Percentiles rank a stretch among this genome's conserved stretches.
Conservation (phyloP, 1,284 basidiomycete species). For the Omphalotus olearius region DNA sequence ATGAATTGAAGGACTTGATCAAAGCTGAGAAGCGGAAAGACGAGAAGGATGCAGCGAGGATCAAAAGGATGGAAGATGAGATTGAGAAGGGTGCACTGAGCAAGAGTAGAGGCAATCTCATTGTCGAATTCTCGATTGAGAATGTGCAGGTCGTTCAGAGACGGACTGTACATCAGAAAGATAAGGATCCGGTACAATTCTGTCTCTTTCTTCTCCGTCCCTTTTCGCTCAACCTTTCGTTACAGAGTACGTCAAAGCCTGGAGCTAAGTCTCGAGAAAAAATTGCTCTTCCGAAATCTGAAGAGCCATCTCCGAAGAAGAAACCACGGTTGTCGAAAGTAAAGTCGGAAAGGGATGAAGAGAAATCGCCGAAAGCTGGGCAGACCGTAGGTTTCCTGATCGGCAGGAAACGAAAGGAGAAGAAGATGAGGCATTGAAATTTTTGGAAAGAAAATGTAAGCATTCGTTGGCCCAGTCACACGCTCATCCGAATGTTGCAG, state of each 20-base stretch:
- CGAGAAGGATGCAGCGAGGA: slow-evolving; percentile 44
- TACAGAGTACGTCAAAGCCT: slow-evolving; percentile 9
- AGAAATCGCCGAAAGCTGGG: slow-evolving; percentile 21
- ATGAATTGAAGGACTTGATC: slow-evolving; percentile 71
- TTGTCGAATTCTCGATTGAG: slow-evolving; percentile 93
- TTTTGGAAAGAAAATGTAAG: neutral
- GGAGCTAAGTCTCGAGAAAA: slow-evolving; percentile 15
- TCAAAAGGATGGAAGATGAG: slow-evolving; percentile 60
- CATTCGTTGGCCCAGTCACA: too few species aligned
- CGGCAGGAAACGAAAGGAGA: slow-evolving; percentile 48
- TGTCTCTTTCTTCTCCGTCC: neutral
- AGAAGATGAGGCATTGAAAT: slow-evolving; percentile 27
- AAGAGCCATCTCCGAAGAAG: slow-evolving; percentile 37
- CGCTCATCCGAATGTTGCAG: too few species aligned
- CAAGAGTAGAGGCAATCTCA: slow-evolving; percentile 58
- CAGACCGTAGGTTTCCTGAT: slow-evolving; percentile 45
- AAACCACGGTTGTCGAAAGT: slow-evolving; percentile 19
- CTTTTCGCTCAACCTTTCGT: neutral
- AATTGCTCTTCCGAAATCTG: slow-evolving; percentile 13
- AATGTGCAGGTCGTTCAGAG: slow-evolving; percentile 85
- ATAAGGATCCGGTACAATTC: slow-evolving; percentile 23
- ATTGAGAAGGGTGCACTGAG: slow-evolving; percentile 43
- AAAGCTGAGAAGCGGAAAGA: slow-evolving; percentile 51
- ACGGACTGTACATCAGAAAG: slow-evolving; percentile 44
- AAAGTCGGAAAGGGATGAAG: neutral